phyloP scores from a whole-genome alignment of 345 rosid genomes.

The Rhodamnia rubescens region DNA sequence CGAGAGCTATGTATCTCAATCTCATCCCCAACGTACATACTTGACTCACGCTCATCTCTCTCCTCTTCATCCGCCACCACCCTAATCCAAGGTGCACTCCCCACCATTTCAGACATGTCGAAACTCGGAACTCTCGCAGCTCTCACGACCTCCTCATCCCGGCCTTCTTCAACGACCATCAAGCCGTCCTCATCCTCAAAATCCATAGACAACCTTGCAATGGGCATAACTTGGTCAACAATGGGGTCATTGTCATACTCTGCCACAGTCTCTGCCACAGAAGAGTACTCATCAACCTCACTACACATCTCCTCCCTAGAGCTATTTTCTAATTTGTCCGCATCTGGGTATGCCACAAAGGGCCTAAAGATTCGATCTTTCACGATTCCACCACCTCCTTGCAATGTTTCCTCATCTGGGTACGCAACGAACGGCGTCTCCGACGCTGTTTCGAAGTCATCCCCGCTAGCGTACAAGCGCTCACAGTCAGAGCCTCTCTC shows the following conservation, averaged over 20 bases:
- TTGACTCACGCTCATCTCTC: neutral
- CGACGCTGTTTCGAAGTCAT: constrained; percentile 35
- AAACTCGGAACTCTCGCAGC: constrained; percentile 13
- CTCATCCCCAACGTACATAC: constrained; percentile 8
- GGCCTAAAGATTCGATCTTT: constrained; percentile 14
- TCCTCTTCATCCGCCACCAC: neutral
- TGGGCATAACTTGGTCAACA: constrained; percentile 16
- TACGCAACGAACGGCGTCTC: constrained; percentile 23
- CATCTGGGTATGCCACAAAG: constrained; percentile 1
- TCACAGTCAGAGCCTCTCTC: constrained; percentile 19
- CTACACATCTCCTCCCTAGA: neutral
- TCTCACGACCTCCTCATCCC: constrained; percentile 16
- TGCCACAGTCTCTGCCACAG: neutral
- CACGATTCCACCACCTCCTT: constrained; percentile 10
- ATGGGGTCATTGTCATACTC: neutral
- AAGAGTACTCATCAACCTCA: constrained; percentile 6
- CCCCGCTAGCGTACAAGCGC: constrained; percentile 1
- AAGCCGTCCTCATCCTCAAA: constrained; percentile 36
- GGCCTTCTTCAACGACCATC: constrained; percentile 15
- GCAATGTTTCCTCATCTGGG: constrained; percentile 24
- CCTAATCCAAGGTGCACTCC: neutral
- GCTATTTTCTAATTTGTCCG: neutral
- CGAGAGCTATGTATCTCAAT: neutral
- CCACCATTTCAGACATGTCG: neutral
- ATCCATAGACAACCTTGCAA: constrained; percentile 55